These are phyloP conservation scores for Globisporangium spinosum DNA, from an alignment of 352 stramenopile species.

Conservation along the genomic window DNA sequence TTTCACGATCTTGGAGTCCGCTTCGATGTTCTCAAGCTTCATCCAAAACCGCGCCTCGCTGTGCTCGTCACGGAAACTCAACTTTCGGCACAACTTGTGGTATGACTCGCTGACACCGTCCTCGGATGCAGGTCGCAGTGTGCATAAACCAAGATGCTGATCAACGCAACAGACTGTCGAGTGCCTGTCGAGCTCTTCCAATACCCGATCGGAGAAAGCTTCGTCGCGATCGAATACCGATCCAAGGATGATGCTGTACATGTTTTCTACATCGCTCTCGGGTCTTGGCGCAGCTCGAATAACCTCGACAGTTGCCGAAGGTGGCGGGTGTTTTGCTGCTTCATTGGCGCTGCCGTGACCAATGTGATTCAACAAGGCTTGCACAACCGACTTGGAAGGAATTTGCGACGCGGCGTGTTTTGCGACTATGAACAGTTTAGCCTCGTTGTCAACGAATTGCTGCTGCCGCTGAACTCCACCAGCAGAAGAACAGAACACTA, in stretches of 20 bases:
- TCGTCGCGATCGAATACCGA: slow-evolving; percentile 23
- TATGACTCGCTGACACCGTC: slow-evolving; percentile 41
- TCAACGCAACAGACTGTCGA: slow-evolving; percentile 34
- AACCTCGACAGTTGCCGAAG: background rate
- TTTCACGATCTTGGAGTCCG: slow-evolving; percentile 19
- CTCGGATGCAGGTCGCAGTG: slow-evolving; percentile 25
- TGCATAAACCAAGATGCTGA: slow-evolving; percentile 41
- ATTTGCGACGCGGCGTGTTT: slow-evolving; percentile 34
- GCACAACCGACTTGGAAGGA: slow-evolving; percentile 40
- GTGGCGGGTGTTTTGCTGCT: background rate
- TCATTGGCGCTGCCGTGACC: slow-evolving; percentile 4
- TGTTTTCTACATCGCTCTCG: slow-evolving; percentile 21
- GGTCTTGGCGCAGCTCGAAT: background rate
- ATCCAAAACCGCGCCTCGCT: slow-evolving; percentile 37
- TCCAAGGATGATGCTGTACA: slow-evolving; percentile 44
- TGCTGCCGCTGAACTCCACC: slow-evolving; percentile 38
- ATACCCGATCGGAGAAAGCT: slow-evolving; percentile 12
- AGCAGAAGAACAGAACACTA: slow-evolving; percentile 60
- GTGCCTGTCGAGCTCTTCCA: slow-evolving; percentile 30
- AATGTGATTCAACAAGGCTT: slow-evolving; percentile 29
- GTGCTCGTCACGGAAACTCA: slow-evolving; percentile 32
- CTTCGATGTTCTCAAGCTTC: slow-evolving; percentile 42
- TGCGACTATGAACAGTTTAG: slow-evolving; percentile 37
- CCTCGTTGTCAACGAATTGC: slow-evolving; percentile 53
- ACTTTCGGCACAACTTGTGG: slow-evolving; percentile 26